Percentiles rank a stretch among this genome's conserved stretches.
phyloP scores from a whole-genome alignment of 2,329 filamentous ascomycete genomes.

The Neonectria punicea region DNA sequence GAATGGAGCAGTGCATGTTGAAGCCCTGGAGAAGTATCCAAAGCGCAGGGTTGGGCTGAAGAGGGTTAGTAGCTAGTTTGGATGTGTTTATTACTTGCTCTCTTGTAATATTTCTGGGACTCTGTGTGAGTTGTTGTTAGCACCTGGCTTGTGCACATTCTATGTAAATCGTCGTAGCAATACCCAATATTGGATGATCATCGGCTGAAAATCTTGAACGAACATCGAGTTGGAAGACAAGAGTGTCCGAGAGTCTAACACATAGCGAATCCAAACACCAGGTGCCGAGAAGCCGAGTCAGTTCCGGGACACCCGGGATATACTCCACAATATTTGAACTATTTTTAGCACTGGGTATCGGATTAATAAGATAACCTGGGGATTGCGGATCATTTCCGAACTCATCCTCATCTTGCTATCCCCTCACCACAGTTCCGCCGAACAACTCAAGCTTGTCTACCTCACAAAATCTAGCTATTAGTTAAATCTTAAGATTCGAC shows the following conservation, averaged over 20 bases:
- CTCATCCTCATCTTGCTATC: neutral
- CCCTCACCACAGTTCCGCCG: neutral
- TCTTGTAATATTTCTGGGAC: neutral
- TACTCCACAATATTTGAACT: neutral
- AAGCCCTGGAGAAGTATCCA: neutral
- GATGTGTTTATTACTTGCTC: neutral
- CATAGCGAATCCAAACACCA: neutral
- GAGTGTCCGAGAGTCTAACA: too few relatives aligned
- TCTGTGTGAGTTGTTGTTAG: neutral
- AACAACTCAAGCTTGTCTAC: neutral
- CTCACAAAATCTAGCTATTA: neutral
- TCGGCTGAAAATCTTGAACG: neutral
- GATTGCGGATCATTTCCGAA: neutral
- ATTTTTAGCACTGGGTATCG: neutral
- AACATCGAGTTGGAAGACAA: too few relatives aligned
- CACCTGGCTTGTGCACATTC: too few relatives aligned
- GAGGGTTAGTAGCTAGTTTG: neutral
- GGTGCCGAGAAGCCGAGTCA: neutral
- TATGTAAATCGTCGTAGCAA: neutral
- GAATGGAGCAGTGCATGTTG: constrained; percentile 2
- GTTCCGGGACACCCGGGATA: neutral
- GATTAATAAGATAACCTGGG: neutral
- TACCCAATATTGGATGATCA: neutral
- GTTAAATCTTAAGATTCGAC: neutral
- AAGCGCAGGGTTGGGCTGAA: constrained; percentile 3